Percentiles rank a stretch among this genome's conserved stretches.
Evolutionary conservation across 2,329 filamentous ascomycete species (phyloP).

Genomic region (Neofusicoccum cordaticola): DNA sequence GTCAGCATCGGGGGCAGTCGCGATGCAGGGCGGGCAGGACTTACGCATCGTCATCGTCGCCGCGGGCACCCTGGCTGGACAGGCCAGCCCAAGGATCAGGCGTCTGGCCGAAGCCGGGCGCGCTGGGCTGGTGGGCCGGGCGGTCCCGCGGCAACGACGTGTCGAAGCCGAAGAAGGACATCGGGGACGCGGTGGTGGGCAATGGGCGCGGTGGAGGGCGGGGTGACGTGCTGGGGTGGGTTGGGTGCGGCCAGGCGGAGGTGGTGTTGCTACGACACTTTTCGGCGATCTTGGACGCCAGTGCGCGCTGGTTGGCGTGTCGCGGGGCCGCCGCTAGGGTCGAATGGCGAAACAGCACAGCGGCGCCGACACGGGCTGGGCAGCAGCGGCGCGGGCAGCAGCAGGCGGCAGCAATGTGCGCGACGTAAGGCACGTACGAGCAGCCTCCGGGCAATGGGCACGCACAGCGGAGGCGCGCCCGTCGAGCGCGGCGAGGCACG

Average conservation of each 20-base stretch:
- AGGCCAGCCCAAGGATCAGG: slow-evolving; percentile 87
- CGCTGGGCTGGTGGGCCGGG: slow-evolving; percentile 61
- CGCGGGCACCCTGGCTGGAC: slow-evolving; percentile 52
- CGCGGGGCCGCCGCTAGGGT: slow-evolving; percentile 28
- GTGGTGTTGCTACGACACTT: slow-evolving; percentile 6
- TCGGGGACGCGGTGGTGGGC: slow-evolving; percentile 36
- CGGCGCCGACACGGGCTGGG: slow-evolving; percentile 22
- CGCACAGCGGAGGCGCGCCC: background rate
- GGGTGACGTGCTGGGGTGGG: slow-evolving; percentile 19
- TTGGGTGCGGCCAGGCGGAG: slow-evolving; percentile 3
- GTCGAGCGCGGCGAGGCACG: background rate
- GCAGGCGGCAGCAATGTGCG: too few species aligned
- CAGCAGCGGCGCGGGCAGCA: background rate
- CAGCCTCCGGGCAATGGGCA: background rate
- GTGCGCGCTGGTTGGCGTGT: slow-evolving; percentile 17
- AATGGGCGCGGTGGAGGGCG: slow-evolving; percentile 19
- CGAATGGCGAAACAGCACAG: slow-evolving; percentile 15
- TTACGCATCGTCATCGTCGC: slow-evolving; percentile 63
- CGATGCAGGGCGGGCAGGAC: slow-evolving; percentile 23
- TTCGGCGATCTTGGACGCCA: slow-evolving; percentile 21
- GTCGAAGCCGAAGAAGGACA: slow-evolving; percentile 95
- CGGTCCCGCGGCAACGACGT: slow-evolving; percentile 61
- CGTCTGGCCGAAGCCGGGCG: slow-evolving; percentile 76
- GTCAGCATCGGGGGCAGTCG: slow-evolving; percentile 44
- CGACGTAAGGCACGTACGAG: too few species aligned